Conservation (phyloP, 2,329 filamentous ascomycete genomes). For the Colletotrichum graminicola region DNA sequence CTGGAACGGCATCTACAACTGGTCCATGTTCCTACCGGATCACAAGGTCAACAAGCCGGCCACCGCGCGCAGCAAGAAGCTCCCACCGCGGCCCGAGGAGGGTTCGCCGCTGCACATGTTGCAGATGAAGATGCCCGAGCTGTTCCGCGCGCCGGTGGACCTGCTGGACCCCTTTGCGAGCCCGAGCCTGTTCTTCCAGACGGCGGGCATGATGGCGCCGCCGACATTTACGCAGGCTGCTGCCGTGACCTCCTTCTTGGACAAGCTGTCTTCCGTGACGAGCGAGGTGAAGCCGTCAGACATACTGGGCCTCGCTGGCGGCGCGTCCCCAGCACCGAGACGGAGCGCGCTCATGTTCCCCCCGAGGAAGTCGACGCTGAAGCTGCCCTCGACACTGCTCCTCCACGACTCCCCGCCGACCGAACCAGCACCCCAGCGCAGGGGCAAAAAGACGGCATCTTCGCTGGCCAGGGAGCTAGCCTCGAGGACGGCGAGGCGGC, state of each 20-base stretch:
- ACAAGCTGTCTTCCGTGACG: constrained; percentile 43
- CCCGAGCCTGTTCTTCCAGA: constrained; percentile 69
- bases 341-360: constrained; percentile 63
- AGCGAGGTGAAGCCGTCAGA: constrained; percentile 38
- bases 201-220: constrained; percentile 61
- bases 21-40: constrained; percentile 70
- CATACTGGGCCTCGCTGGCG: constrained; percentile 15
- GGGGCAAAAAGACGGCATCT: constrained; percentile 38
- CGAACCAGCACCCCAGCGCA: constrained; percentile 5
- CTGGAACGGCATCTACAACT: constrained; percentile 74
- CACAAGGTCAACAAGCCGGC: constrained; percentile 58
- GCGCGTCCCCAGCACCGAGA: constrained; percentile 49
- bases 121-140: constrained; percentile 50
- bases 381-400: constrained; percentile 63
- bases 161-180: constrained; percentile 73
- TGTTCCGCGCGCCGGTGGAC: constrained; percentile 63
- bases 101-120: constrained; percentile 55
- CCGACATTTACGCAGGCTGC: constrained; percentile 55
- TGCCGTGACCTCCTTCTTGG: constrained; percentile 40
- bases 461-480: constrained; percentile 43
- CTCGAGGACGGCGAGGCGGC: constrained; percentile 6
- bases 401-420: constrained; percentile 56
- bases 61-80: constrained; percentile 21
- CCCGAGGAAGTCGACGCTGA: constrained; percentile 59
- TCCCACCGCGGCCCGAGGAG: constrained; percentile 45